phyloP scores from a whole-genome alignment of 306 rosid species.

The Abrus pulchellus region DNA sequence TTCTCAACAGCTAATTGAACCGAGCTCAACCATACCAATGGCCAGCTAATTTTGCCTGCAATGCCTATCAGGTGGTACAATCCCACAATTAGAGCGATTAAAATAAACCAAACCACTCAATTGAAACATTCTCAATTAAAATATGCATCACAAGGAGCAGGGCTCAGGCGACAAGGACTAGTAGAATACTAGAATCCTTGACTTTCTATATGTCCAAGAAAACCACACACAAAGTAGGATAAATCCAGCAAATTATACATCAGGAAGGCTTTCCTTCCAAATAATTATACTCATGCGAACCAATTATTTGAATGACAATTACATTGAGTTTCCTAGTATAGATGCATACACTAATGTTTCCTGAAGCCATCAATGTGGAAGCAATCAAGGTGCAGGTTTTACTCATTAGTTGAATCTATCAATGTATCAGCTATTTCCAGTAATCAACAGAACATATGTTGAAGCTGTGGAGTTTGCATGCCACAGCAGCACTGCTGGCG shows the following conservation, averaged over 20 bases:
- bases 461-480: constrained; percentile 23
- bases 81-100: background rate
- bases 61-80: background rate
- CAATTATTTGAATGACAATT: constrained; percentile 55
- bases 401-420: constrained; percentile 36
- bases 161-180: background rate
- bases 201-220: constrained; percentile 35
- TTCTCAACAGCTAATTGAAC: background rate
- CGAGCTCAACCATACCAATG: background rate
- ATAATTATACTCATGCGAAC: constrained; percentile 53
- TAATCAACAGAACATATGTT: constrained; percentile 15
- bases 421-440: constrained; percentile 41
- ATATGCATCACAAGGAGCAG: constrained; percentile 30
- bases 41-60: background rate
- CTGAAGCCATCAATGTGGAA: constrained; percentile 46
- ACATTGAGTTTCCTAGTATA: constrained; percentile 44
- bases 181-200: constrained; percentile 2
- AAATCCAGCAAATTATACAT: constrained; percentile 54
- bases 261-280: constrained; percentile 65
- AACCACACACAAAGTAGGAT: constrained; percentile 51
- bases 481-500: constrained; percentile 40
- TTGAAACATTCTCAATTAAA: background rate
- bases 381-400: constrained; percentile 45
- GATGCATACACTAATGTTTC: constrained; percentile 49
- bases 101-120: constrained; percentile 6